A percentile compares a stretch with the other conserved stretches of the same genome.
phyloP scores from a whole-genome alignment of 1,284 basidiomycete genomes.

The Puccinia novopanici region DNA sequence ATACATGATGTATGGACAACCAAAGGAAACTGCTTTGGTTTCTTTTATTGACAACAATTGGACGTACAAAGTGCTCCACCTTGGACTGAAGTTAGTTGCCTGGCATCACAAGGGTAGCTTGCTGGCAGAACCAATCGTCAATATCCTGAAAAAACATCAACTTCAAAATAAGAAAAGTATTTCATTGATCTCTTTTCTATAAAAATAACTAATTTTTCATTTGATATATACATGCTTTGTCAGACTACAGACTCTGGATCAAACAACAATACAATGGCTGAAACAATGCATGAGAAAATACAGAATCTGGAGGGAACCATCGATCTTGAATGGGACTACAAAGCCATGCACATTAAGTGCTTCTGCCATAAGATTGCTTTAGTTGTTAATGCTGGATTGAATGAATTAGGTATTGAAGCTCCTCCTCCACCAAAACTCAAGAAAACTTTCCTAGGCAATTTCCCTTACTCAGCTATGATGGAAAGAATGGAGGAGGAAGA shows the following conservation, averaged over 20 bases:
- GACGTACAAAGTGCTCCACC: neutral
- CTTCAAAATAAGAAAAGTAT: neutral
- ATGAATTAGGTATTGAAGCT: too few species aligned
- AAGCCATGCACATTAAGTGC: slow-evolving; percentile 21
- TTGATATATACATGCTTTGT: slow-evolving; percentile 1
- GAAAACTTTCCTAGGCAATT: neutral
- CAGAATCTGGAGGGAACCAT: neutral
- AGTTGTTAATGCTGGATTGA: slow-evolving; percentile 16
- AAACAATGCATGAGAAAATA: slow-evolving; percentile 11
- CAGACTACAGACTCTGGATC: slow-evolving; percentile 18
- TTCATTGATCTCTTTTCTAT: neutral
- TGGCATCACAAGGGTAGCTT: slow-evolving; percentile 19
- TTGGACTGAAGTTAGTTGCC: slow-evolving; percentile 4
- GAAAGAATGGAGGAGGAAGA: too few species aligned
- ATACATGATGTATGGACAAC: slow-evolving; percentile 27
- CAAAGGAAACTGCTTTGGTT: slow-evolving; percentile 19
- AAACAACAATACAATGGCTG: slow-evolving; percentile 21
- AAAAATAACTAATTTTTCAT: neutral
- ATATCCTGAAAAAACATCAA: neutral
- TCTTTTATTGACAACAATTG: neutral
- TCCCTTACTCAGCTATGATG: neutral
- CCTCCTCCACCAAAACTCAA: slow-evolving; percentile 11
- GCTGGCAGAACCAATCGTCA: neutral
- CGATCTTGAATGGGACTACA: neutral
- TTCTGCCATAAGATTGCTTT: slow-evolving; percentile 24